Evolutionary conservation across 2,329 filamentous ascomycete genomes (phyloP).

Genomic region (Cytospora paraplurivora): DNA sequence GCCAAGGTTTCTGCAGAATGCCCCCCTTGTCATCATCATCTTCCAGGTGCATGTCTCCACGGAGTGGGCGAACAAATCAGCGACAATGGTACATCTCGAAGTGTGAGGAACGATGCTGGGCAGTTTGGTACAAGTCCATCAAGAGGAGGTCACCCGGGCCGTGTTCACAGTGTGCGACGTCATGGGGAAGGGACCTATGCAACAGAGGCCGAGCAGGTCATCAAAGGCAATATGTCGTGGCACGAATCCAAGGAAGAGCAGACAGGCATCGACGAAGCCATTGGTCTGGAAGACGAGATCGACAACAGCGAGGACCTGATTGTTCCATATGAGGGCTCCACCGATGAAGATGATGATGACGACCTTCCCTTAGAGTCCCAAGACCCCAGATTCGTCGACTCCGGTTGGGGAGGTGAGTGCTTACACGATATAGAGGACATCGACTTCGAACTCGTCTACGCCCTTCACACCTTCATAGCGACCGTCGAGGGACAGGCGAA

Average conservation of each 20-base stretch:
- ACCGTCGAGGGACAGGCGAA: conserved; percentile 98
- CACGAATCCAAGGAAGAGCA: conserved; percentile 12
- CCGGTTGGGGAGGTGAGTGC: conserved; percentile 76
- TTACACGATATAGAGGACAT: conserved; percentile 97
- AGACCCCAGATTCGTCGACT: conserved; percentile 67
- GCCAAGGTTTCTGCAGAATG: conserved; percentile 33
- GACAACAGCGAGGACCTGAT: conserved; percentile 40
- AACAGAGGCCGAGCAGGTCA: conserved; percentile 19
- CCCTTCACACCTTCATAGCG: conserved; percentile 94
- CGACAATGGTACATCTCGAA: conserved; percentile 24
- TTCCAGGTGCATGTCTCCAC: conserved; percentile 48
- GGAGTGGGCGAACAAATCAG: conserved; percentile 37
- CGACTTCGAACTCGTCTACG: conserved; percentile 99
- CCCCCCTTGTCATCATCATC: conserved; percentile 48
- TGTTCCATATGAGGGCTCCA: conserved; percentile 49
- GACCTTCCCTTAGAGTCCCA: conserved; percentile 54
- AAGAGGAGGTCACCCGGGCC: not conserved
- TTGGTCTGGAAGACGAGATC: conserved; percentile 29
- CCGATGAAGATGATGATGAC: conserved; percentile 63
- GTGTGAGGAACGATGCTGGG: not conserved
- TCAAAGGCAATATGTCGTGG: conserved; percentile 13
- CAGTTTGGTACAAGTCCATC: not conserved
- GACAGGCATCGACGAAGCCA: conserved; percentile 31
- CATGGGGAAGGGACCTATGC: conserved; percentile 5
- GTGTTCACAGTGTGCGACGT: not conserved